Base-by-base conservation (phyloP, 345 rosid species). In the Eutrema heterophyllum region DNA sequence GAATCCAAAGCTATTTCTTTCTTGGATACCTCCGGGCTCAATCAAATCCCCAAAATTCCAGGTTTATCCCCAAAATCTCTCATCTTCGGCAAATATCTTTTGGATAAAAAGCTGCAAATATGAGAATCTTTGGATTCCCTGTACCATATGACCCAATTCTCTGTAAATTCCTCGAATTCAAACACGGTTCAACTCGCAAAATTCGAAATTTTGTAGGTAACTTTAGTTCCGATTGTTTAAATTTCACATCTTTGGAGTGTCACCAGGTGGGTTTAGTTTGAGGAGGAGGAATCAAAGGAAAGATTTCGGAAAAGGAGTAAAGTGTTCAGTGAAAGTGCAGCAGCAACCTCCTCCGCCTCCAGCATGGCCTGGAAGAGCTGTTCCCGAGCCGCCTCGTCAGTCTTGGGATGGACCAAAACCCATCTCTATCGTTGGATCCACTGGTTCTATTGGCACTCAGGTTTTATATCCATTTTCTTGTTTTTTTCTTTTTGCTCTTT, bases 371-470 rank as follows among this genome's bases (percentile, higher is more conserved):
- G 97, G 99, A 5, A 84, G 91, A 70, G 97, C 99, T 69, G 81
- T 79, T 66, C 88, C 84, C 0, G 96, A 92, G 68, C 55, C 84
- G 0, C 91, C 82, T 64, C 85, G 83, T 30, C 86, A 74, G 81
- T 82, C 86, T 57, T 88, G 96, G 92, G 96, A 87, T 68, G 96
- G 99, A 68, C 97, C 97, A 0, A 95, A 95, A 72, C 97, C 97
- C 13, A 85, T 95, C 53, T 92, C 99, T 2, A 74, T 95, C 35
- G 82, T 95, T 74, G 99, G 99, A 68, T 95, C 97, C 16, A 95
- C 99, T 75, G 97, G 97, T 75, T 95, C 99, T 40, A 95, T 95
- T 77, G 97, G 99, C 67, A 95, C 99, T 46, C 99, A 95, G 97
- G 99, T 95, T 54, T 40, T 32, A 2, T 9, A 29, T 26, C 43